phyloP scores from a whole-genome alignment of 345 rosid species.

The Aegle marmelos region DNA sequence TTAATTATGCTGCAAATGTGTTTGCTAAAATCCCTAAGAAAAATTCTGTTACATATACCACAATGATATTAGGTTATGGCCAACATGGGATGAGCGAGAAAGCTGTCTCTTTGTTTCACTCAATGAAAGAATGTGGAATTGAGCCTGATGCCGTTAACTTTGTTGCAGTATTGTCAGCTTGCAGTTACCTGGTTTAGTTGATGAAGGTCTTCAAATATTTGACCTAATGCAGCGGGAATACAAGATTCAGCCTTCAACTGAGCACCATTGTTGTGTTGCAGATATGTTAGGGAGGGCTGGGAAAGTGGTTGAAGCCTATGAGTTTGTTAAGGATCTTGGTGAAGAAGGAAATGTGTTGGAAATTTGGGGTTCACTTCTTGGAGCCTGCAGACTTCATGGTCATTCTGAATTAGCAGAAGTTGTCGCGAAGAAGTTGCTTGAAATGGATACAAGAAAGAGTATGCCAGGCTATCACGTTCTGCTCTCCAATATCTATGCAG shows the following conservation, averaged over 20 bases:
- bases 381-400: conserved; percentile 72
- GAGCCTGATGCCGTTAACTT: conserved; percentile 72
- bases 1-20: conserved; percentile 55
- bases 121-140: conserved; percentile 49
- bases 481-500: conserved; percentile 86
- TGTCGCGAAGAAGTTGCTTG: conserved; percentile 52
- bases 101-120: conserved; percentile 72
- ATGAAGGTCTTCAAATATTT: conserved; percentile 72
- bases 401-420: conserved; percentile 59
- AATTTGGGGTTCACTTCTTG: conserved; percentile 88
- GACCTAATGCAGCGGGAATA: conserved; percentile 54
- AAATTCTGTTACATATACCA: conserved; percentile 73
- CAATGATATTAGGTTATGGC: conserved; percentile 82
- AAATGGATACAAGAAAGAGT: conserved; percentile 37
- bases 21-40: conserved; percentile 49
- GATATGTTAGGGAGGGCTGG: conserved; percentile 93
- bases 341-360: conserved; percentile 62
- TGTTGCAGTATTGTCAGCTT: conserved; percentile 77
- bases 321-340: conserved; percentile 65
- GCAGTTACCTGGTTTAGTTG: conserved; percentile 77
- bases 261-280: conserved; percentile 76
- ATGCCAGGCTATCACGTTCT: conserved; percentile 68
- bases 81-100: conserved; percentile 81
- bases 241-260: conserved; percentile 56
- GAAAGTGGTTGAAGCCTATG: conserved; percentile 70